phyloP scores from a whole-genome alignment of 352 stramenopile genomes.

The Globisporangium solare region DNA sequence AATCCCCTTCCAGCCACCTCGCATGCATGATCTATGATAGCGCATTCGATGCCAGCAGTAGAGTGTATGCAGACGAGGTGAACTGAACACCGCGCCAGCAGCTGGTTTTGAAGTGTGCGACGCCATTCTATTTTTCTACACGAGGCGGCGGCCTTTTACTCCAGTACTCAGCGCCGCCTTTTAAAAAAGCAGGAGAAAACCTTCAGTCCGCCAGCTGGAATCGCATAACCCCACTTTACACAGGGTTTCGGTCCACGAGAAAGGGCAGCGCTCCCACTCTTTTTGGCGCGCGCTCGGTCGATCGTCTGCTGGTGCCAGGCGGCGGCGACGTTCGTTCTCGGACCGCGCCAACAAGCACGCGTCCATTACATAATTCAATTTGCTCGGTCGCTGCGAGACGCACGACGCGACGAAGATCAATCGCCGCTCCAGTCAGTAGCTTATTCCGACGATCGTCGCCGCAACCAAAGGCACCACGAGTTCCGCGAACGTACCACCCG shows the following conservation, averaged over 20 bases:
- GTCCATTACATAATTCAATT: constrained; percentile 82
- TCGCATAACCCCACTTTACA: constrained; percentile 22
- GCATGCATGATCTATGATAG: too few species aligned
- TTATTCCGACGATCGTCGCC: background rate
- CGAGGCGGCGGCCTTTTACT: background rate
- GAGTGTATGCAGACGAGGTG: constrained; percentile 7
- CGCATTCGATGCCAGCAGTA: constrained; percentile 1
- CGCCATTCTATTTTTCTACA: constrained; percentile 1
- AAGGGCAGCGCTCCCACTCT: background rate
- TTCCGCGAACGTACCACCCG: constrained; percentile 1
- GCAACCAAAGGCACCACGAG: constrained; percentile 3
- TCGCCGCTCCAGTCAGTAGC: constrained; percentile 4
- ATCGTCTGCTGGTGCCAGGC: background rate
- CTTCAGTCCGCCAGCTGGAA: constrained; percentile 27
- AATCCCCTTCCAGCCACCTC: too few species aligned
- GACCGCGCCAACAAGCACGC: constrained; percentile 5
- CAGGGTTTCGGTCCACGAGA: background rate
- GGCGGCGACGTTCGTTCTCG: too few species aligned
- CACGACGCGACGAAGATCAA: constrained; percentile 20
- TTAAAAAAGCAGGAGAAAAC: too few species aligned
- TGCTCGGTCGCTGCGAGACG: constrained; percentile 29
- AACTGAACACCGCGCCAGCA: constrained; percentile 15
- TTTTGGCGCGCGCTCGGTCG: background rate
- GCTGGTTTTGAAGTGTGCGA: constrained; percentile 6
- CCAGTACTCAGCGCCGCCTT: background rate